phyloP scores from a whole-genome alignment of 805 yeast genomes.

The Hanseniaspora occidentalis region DNA sequence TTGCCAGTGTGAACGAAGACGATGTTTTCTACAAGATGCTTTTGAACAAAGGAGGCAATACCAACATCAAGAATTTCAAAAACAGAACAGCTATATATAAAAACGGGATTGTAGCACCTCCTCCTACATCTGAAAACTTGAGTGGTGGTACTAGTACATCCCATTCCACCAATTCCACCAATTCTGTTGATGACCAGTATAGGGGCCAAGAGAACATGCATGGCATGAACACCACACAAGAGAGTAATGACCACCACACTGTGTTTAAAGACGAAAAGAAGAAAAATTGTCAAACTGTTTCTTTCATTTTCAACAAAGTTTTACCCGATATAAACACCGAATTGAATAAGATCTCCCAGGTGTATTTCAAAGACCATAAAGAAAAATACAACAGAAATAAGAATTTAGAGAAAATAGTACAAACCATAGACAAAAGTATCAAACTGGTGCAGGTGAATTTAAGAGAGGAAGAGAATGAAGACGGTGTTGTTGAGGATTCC shows the following conservation, averaged over 20 bases:
- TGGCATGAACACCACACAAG: background rate
- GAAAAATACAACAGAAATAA: background rate
- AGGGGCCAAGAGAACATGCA: too few relatives aligned
- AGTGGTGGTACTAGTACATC: too few relatives aligned
- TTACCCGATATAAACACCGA: background rate
- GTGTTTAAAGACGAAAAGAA: too few relatives aligned
- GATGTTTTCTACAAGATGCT: conserved; percentile 6
- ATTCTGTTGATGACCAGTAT: too few relatives aligned
- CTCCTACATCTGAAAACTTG: background rate
- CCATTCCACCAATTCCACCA: too few relatives aligned
- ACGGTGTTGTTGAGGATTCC: background rate
- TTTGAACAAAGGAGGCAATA: background rate
- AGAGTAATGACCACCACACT: too few relatives aligned
- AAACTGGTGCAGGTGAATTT: background rate
- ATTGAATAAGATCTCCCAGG: background rate
- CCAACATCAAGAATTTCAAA: conserved; percentile 8
- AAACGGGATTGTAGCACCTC: background rate
- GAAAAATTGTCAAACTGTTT: background rate
- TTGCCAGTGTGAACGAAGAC: conserved; percentile 2
- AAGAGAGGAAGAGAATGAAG: background rate
- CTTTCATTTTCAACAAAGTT: background rate
- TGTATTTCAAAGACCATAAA: background rate
- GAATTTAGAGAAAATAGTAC: background rate
- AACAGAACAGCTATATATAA: background rate
- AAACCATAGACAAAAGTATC: background rate